Conservation (phyloP, 345 rosid genomes). For the Reutealis trisperma region DNA sequence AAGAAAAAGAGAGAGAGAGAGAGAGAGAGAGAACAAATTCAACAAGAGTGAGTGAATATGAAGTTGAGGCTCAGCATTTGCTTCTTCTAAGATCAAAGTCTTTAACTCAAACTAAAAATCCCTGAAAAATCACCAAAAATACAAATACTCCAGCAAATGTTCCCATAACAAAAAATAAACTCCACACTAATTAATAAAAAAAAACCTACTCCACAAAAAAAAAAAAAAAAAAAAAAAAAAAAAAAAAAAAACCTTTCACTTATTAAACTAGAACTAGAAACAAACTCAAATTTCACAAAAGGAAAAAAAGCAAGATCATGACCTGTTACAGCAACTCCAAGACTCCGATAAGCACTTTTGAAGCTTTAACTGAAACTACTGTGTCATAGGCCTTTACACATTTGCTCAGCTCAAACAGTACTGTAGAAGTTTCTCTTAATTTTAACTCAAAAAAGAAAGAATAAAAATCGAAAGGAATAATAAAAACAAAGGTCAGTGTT, state of each 20-base stretch:
- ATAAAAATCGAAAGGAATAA: neutral
- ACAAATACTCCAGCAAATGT: conserved; percentile 1
- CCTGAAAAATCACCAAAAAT: neutral
- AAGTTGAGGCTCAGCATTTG: neutral
- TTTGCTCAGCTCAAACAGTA: conserved; percentile 36
- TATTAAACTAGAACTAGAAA: neutral
- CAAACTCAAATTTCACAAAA: neutral
- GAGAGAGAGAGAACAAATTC: neutral
- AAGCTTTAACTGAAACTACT: conserved; percentile 20
- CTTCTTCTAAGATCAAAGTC: conserved; percentile 10
- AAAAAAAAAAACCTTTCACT: neutral
- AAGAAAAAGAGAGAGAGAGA: neutral
- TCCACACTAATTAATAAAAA: neutral
- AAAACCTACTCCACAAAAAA: neutral
- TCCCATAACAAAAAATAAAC: neutral
- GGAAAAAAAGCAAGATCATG: conserved; percentile 34
- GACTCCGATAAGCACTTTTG: conserved; percentile 20
- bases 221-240: neutral
- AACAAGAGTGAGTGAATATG: neutral
- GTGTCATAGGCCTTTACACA: conserved; percentile 30
- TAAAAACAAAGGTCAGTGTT: conserved; percentile 3
- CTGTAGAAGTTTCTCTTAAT: conserved; percentile 13
- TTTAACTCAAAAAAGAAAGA: neutral
- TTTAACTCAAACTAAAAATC: neutral
- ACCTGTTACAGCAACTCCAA: conserved; percentile 38